Conservation (phyloP, 2,329 filamentous ascomycete species). For the Dactylellina sp. region DNA sequence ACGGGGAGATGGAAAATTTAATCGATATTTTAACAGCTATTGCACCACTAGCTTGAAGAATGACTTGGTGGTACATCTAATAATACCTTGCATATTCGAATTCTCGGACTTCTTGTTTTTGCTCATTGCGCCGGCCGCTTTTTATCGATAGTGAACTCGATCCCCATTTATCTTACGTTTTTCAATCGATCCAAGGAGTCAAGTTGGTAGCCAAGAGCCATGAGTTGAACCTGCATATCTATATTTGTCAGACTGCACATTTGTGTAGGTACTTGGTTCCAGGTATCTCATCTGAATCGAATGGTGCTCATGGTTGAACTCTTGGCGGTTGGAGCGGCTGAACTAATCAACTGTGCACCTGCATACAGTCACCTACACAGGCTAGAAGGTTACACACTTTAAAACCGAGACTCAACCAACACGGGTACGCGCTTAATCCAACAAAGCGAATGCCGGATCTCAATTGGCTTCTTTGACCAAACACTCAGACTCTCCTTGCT, state of each 20-base stretch:
- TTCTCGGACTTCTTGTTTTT: too few species aligned
- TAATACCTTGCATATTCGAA: too few species aligned
- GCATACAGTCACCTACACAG: not conserved
- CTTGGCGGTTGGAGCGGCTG: slow-evolving; percentile 1
- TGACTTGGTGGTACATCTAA: too few species aligned
- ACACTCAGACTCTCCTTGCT: not conserved
- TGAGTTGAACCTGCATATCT: not conserved
- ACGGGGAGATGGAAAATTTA: too few species aligned
- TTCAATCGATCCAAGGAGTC: not conserved
- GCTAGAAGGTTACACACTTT: not conserved
- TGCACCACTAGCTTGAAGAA: too few species aligned
- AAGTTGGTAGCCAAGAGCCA: not conserved
- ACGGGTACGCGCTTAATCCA: not conserved
- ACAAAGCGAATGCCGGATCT: not conserved
- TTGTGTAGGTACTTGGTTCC: not conserved
- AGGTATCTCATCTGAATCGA: not conserved
- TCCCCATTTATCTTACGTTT: too few species aligned
- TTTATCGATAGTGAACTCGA: too few species aligned
- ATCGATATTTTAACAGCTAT: too few species aligned
- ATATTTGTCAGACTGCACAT: not conserved
- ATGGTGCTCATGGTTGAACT: not conserved
- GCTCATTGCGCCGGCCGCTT: too few species aligned
- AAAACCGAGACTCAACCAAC: not conserved
- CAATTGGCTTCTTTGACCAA: not conserved
- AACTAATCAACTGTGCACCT: not conserved